Percentiles rank a stretch among this genome's conserved stretches.
Conservation (phyloP, 441 rosid species). For the Raphanus hybrid region DNA sequence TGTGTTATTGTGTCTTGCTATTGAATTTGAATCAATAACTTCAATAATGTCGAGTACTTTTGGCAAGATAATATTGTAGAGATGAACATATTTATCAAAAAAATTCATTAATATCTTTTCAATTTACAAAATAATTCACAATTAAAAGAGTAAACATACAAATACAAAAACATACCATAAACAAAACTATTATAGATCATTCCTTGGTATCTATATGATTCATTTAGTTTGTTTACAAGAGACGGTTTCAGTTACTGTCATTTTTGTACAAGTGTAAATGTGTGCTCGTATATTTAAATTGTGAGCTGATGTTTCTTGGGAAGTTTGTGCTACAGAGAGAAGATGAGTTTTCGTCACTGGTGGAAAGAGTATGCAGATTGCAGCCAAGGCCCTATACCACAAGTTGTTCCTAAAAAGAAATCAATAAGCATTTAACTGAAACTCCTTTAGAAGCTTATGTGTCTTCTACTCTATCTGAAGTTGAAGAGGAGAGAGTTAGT, state of each 20-base stretch:
- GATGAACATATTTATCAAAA: too few relatives aligned
- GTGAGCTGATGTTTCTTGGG: not conserved
- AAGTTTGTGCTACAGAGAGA: conserved; percentile 61
- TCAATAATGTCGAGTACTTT: too few relatives aligned
- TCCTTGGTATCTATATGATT: not conserved
- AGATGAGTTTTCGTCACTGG: conserved; percentile 57
- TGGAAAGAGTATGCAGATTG: conserved; percentile 99
- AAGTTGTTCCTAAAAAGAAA: conserved; percentile 43
- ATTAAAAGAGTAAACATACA: too few relatives aligned
- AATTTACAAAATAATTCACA: too few relatives aligned
- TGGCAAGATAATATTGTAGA: too few relatives aligned
- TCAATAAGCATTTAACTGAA: conserved; percentile 42
- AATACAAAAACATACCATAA: too few relatives aligned
- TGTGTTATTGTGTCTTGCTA: too few relatives aligned
- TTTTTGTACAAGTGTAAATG: not conserved
- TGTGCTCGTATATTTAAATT: not conserved
- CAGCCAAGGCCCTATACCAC: conserved; percentile 80
- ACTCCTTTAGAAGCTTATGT: conserved; percentile 27
- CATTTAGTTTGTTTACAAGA: not conserved
- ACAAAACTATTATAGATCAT: too few relatives aligned
- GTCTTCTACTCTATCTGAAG: conserved; percentile 54
- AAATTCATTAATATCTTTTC: too few relatives aligned
- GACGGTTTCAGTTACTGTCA: not conserved
- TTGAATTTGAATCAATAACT: too few relatives aligned
- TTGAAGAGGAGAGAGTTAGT: conserved; percentile 94